phyloP scores from a whole-genome alignment of 2,329 filamentous ascomycete species.

The Ambrosiella xylebori region DNA sequence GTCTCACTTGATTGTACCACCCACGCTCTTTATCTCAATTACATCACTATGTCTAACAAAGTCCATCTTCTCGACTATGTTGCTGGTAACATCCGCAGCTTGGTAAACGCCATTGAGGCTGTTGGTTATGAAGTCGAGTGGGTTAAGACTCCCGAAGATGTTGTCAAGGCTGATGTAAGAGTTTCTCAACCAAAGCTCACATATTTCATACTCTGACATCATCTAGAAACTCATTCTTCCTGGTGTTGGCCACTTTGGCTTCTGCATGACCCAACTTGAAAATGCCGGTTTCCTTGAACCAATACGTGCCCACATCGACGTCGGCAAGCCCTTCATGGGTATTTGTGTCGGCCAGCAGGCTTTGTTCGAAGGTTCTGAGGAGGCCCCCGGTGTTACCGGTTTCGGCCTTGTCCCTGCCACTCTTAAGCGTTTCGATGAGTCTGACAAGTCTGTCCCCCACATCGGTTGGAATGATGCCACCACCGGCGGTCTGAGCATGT shows the following conservation, averaged over 20 bases:
- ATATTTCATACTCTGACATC: not conserved
- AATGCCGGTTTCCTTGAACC: slow-evolving; percentile 70
- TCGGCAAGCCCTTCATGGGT: slow-evolving; percentile 94
- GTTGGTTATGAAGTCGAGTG: slow-evolving; percentile 85
- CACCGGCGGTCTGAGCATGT: slow-evolving; percentile 42
- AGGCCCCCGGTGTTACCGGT: slow-evolving; percentile 55
- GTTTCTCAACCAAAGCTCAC: not conserved
- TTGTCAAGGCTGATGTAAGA: slow-evolving; percentile 65
- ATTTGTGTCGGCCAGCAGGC: slow-evolving; percentile 93
- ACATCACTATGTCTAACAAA: slow-evolving; percentile 43
- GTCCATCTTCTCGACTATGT: slow-evolving; percentile 77
- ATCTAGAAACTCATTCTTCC: slow-evolving; percentile 78
- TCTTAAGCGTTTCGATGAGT: slow-evolving; percentile 61
- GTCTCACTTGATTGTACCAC: not conserved
- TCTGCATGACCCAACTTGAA: slow-evolving; percentile 75
- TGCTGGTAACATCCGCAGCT: slow-evolving; percentile 84
- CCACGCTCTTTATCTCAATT: not conserved
- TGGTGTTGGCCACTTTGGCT: slow-evolving; percentile 92
- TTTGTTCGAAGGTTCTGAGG: slow-evolving; percentile 70
- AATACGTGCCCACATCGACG: slow-evolving; percentile 63
- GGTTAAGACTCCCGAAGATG: slow-evolving; percentile 71
- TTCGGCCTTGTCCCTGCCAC: slow-evolving; percentile 55
- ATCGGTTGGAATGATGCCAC: slow-evolving; percentile 96
- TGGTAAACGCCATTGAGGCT: slow-evolving; percentile 96
- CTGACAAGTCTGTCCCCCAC: slow-evolving; percentile 81